Percentiles rank a stretch among this genome's conserved stretches.
These are phyloP conservation scores for Saccharum spontaneum DNA, from an alignment of 176 grass and related monocot species.

Conservation along the genomic window DNA sequence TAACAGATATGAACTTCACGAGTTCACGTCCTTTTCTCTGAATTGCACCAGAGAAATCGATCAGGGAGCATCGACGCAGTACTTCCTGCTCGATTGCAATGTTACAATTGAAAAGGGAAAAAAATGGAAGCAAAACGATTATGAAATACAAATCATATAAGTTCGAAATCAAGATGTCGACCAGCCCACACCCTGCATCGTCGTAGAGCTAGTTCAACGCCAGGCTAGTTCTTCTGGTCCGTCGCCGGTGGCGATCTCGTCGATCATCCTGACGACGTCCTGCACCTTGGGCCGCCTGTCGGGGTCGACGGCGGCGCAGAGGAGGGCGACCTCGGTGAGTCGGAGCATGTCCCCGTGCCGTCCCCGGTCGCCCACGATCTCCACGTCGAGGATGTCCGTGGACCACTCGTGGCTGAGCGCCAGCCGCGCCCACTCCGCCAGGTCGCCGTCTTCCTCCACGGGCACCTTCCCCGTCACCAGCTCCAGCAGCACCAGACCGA, in stretches of 20 bases:
- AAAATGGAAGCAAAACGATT: not conserved
- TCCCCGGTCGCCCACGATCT: conserved; percentile 60
- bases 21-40: not conserved
- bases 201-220: not conserved
- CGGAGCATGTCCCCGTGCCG: conserved; percentile 82
- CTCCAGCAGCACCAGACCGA: conserved; percentile 80
- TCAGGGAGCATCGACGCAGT: not conserved
- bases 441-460: conserved; percentile 63
- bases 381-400: conserved; percentile 85
- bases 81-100: conserved; percentile 1
- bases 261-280: conserved; percentile 69
- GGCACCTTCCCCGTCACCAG: conserved; percentile 80
- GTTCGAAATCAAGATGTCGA: not conserved
- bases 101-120: not conserved
- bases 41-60: not conserved
- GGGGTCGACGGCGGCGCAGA: conserved; percentile 63
- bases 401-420: conserved; percentile 91
- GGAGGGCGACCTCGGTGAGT: conserved; percentile 72
- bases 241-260: conserved; percentile 45
- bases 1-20: not conserved
- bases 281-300: conserved; percentile 64
- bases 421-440: conserved; percentile 75
- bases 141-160: not conserved
- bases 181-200: not conserved
- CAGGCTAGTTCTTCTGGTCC: not conserved